Base-by-base conservation (phyloP, 2,329 filamentous ascomycete genomes). In the Alternaria triticimaculans region DNA sequence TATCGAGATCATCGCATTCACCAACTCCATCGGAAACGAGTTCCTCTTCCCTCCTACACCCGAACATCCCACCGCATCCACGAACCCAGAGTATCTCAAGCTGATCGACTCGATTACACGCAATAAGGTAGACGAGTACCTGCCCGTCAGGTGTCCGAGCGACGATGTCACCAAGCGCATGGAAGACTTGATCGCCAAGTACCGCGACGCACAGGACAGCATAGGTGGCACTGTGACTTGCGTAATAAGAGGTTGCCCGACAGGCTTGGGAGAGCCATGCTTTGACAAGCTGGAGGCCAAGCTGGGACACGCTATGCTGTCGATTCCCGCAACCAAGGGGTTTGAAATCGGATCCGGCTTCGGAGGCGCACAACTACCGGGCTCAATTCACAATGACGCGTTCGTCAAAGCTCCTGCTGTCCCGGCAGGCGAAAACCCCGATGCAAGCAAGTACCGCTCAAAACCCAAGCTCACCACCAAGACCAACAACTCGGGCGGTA, bases 261-360 rank as follows among this genome's bases (percentile, higher is more conserved):
- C 88, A 44, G 95, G 95, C 0, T 87, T 98, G 3, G 96, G 96
- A 63, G 96, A 98, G 85, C 96, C 95, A 1, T 92, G 89, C 81
- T 98, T 99, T 80, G 93, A 97, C 81, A 98, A 98, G 85, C 86
- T 98, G 48, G 94, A 99, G 84, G 96, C 96, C 8, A 88, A 88
- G 78, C 89, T 99, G 50, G 94, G 89, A 25, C 95, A 98, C 77
- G 96, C 92, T 54, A 98, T 99, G 92, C 87, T 98, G 67, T 93
- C 89, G 78, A 97, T 98, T 73, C 96, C 96, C 6, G 94, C 96
- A 4, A 95, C 92, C 41, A 99, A 98, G 84, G 95, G 92, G 58
- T 98, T 98, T 77, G 95, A 98, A 79, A 90, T 98, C 69, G 96
- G 96, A 58, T 97, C 92, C 57, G 96, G 96, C 12, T 98, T 98